phyloP scores from a whole-genome alignment of 345 rosid genomes.

The Linum usitatissimum region DNA sequence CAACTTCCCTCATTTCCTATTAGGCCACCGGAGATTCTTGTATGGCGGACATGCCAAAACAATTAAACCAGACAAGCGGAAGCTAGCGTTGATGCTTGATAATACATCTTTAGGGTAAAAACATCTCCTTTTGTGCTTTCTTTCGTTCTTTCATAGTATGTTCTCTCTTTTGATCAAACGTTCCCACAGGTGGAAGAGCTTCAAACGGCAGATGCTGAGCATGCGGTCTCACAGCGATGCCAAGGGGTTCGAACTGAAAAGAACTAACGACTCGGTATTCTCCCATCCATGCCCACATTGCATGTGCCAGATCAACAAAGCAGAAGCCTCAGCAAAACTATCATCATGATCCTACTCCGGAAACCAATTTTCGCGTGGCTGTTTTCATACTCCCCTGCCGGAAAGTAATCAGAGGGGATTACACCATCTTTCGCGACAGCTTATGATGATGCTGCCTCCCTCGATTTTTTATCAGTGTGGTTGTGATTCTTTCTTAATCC shows the following conservation, averaged over 20 bases:
- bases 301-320: slow-evolving; percentile 71
- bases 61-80: slow-evolving; percentile 92
- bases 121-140: slow-evolving; percentile 3
- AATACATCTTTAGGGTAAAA: slow-evolving; percentile 77
- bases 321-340: slow-evolving; percentile 36
- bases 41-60: slow-evolving; percentile 95
- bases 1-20: slow-evolving; percentile 93
- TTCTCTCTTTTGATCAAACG: no score
- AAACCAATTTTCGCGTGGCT: background rate
- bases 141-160: background rate
- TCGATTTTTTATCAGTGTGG: background rate
- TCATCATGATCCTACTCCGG: slow-evolving; percentile 16
- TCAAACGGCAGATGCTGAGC: slow-evolving; percentile 77
- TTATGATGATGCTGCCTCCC: background rate
- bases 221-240: slow-evolving; percentile 91
- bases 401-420: background rate
- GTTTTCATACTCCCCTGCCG: background rate
- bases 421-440: background rate
- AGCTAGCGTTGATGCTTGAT: slow-evolving; percentile 81
- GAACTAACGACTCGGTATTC: slow-evolving; percentile 76
- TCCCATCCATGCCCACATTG: slow-evolving; percentile 97
- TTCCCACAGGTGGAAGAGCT: slow-evolving; percentile 69
- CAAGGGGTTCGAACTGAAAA: slow-evolving; percentile 83
- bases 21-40: slow-evolving; percentile 90
- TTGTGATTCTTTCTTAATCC: background rate